These are phyloP conservation scores for Eucalyptus marginata DNA, from an alignment of 345 rosid species.

Conservation along the genomic window DNA sequence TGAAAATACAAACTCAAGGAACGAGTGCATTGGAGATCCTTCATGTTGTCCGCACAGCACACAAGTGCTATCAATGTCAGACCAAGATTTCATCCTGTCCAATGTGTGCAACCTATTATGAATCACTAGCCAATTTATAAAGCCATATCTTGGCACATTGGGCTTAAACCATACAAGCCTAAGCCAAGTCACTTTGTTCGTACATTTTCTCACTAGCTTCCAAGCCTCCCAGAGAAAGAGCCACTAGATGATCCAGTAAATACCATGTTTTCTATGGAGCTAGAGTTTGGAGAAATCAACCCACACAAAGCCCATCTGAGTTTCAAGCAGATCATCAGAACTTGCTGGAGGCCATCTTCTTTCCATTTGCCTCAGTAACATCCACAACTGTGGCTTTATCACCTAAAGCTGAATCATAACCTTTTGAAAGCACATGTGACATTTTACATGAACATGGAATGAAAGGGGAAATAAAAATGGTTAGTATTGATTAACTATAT, in stretches of 20 bases:
- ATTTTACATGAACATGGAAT: neutral
- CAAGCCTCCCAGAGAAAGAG: neutral
- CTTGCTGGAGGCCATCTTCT: neutral
- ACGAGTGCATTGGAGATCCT: accelerated
- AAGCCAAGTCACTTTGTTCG: neutral
- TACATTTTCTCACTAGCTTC: neutral
- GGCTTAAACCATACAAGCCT: neutral
- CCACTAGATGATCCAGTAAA: neutral
- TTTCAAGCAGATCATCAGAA: neutral
- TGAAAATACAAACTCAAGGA: neutral
- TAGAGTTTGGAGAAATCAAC: neutral
- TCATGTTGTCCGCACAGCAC: neutral
- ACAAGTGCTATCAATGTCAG: neutral
- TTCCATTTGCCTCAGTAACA: neutral
- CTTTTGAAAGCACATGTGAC: accelerated
- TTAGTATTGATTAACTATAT: neutral
- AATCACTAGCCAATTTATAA: accelerated
- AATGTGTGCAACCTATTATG: neutral
- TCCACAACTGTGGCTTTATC: neutral
- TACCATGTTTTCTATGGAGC: accelerated
- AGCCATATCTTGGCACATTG: neutral
- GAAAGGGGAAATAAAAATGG: neutral
- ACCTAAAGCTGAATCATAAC: neutral
- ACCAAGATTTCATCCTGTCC: neutral
- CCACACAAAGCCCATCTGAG: neutral